Evolutionary conservation across 176 grass and related monocot genomes (phyloP), one percentile per base, ranked within the genome.

Genomic region (Otatea glauca): DNA sequence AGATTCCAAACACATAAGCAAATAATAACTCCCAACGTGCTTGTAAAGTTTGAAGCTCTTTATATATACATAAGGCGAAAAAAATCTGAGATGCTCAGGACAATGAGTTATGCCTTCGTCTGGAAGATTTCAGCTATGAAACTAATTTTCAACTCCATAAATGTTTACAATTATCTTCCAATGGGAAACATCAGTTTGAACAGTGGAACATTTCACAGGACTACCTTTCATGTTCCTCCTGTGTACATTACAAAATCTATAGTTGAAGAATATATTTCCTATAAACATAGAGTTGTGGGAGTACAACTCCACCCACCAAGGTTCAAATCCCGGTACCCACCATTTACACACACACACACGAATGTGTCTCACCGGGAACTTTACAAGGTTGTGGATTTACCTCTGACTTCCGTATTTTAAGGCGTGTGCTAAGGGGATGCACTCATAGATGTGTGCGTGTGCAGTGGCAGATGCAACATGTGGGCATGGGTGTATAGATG

Each of bases 51-150:
- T 61, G 24, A 14, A 77, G 18, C 13, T 12, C 3, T 62, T 14
- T 77, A 21, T 43, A 50, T 64, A 80, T 73, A 7, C 5, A 79
- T 27, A 39, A 80, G 84, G 43, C 2, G 77, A 48, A 77, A 76
- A 87, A 25, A 56, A 29, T n/a, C 21, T 61, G 18, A 43, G 7
- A 70, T 43, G 14, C 1, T 43, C 14, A 58, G 38, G 21, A 68
- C 3, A 74, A 13, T 50, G 66, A 2, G 42, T 45, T 50, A 20
- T 55, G 2, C 8, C 5, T 39, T 27, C 2, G n/a, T 58, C 64
- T 10, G 7, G 61, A 66, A 44, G 17, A 62, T 35, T 63, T 53
- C 21, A 84, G 56, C 23, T 18, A 72, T 16, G 34, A 20, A 24
- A 24, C 35, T 48, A 77, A 21, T 54, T 54, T 54, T 44, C 54